Evolutionary conservation across 2,329 filamentous ascomycete species (phyloP).

Genomic region (Amesomyces nigricolor): DNA sequence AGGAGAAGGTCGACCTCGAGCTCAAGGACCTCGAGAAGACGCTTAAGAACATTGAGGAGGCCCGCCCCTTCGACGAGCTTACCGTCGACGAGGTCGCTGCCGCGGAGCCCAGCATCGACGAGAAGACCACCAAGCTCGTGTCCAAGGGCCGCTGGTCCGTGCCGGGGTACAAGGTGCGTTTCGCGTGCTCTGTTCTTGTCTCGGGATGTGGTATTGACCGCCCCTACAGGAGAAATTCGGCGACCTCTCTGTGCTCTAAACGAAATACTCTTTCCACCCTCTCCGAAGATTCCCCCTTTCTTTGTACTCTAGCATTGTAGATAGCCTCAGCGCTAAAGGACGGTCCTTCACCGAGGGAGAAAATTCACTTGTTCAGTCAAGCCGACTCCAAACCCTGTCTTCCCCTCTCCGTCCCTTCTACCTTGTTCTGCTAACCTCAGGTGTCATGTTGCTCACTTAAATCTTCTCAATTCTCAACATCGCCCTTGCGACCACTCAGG

Average conservation of each 20-base stretch:
- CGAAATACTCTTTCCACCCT: constrained; percentile 20
- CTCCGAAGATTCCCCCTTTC: constrained; percentile 34
- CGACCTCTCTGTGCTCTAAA: constrained; percentile 90
- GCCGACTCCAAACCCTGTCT: not conserved
- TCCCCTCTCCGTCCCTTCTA: not conserved
- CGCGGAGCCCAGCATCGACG: constrained; percentile 92
- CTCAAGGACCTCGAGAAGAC: constrained; percentile 91
- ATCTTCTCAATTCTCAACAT: too few relatives aligned
- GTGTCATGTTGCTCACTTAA: not conserved
- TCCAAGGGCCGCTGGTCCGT: constrained; percentile 98
- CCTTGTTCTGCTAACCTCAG: too few relatives aligned
- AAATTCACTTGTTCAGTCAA: constrained; percentile 20
- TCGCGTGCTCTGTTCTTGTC: not conserved
- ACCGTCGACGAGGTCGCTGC: constrained; percentile 95
- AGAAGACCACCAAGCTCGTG: constrained; percentile 91
- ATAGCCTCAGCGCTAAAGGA: constrained; percentile 37
- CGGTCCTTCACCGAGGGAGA: constrained; percentile 11
- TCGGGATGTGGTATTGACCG: constrained; percentile 39
- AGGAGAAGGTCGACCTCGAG: constrained; percentile 92
- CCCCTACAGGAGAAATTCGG: constrained; percentile 87
- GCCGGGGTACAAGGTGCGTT: constrained; percentile 92
- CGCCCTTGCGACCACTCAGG: too few relatives aligned
- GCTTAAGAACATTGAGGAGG: constrained; percentile 93
- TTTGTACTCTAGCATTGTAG: constrained; percentile 67
- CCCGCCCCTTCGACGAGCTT: constrained; percentile 91